Conservation (phyloP, 2,329 filamentous ascomycete species). For the Aspergillus proliferans region DNA sequence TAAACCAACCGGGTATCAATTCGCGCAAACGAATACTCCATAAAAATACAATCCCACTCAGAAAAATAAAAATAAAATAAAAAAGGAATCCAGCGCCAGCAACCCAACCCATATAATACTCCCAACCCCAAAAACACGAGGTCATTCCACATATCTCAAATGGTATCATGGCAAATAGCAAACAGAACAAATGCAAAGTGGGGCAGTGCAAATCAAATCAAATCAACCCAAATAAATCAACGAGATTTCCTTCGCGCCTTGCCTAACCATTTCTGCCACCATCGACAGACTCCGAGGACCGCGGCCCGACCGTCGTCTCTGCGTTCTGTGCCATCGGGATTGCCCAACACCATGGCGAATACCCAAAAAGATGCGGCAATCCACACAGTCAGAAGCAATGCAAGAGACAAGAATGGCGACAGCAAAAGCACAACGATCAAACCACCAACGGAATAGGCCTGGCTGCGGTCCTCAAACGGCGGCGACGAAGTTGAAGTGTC, state of each 20-base stretch:
- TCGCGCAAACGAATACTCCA: no score
- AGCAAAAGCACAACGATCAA: constrained; percentile 50
- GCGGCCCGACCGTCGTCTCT: constrained; percentile 57
- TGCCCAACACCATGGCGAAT: constrained; percentile 55
- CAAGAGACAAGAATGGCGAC: constrained; percentile 52
- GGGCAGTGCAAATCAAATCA: not conserved
- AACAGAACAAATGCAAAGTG: constrained; percentile 7
- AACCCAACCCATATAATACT: not conserved
- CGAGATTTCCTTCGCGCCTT: constrained; percentile 21
- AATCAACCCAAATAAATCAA: constrained; percentile 3
- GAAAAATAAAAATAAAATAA: no score
- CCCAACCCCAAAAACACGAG: not conserved
- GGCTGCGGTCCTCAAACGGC: constrained; percentile 18
- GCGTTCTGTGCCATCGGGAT: constrained; percentile 54
- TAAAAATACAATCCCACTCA: no score
- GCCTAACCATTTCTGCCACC: constrained; percentile 55
- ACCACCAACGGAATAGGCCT: constrained; percentile 29
- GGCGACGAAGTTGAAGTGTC: constrained; percentile 14
- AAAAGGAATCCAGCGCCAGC: not conserved
- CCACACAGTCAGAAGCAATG: constrained; percentile 53
- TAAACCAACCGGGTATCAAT: no score
- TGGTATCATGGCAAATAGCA: constrained; percentile 19
- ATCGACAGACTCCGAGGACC: constrained; percentile 52
- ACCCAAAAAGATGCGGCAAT: constrained; percentile 57
- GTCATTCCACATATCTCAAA: constrained; percentile 20